Evolutionary conservation across 768 basidiomycete genomes (phyloP), one percentile per base, ranked within the genome.

Genomic region (Leccinum subgranulosum): DNA sequence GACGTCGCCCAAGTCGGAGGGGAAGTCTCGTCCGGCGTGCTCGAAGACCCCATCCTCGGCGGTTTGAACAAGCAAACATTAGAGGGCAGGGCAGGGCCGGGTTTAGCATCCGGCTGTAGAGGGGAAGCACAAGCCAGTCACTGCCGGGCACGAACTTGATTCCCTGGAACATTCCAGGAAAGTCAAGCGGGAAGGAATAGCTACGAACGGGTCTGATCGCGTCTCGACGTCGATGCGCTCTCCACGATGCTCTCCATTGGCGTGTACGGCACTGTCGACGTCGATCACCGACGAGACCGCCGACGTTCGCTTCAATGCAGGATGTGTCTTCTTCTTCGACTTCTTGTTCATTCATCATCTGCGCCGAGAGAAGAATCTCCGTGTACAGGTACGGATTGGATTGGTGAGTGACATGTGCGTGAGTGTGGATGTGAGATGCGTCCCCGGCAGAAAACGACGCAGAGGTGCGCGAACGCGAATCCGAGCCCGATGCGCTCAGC

Each of bases 381-480:
- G 70, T 62, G 9, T 68, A 64, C 2, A 68, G 64, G 43, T 74
- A 69, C 1, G 69, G 63, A 9, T 59, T 50, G 36, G 61, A 65
- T 31, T 67, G 69, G 23, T 71, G 72, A 10, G 64, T 58, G 31
- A 61, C 49, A 36, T 63, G 69, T 41, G 70, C 4, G 4, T 43
- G 66, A 50, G 68, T 66, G 55, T 71, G 71, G n/a, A 53, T 53
- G 49, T 63, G 52, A 19, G 60, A 49, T 28, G 52, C n/a, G 45
- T 64, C 67, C 25, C 67, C 65, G 29, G 64, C 59, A 25, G 78
- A 78, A 27, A 73, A 48, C 0, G 83, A 84, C 4, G 81, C 71
- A 5, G 85, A 85, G 0, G 86, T 86, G 31, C 82, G 79, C 4
- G 85, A 87, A 34, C 79, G 81, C 4, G 84, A 85, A 57, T 85